A percentile compares a stretch with the other conserved stretches of the same genome.
These are phyloP conservation scores for Copromyces sp. DNA, from an alignment of 495 filamentous ascomycete species.

Conservation along the genomic window DNA sequence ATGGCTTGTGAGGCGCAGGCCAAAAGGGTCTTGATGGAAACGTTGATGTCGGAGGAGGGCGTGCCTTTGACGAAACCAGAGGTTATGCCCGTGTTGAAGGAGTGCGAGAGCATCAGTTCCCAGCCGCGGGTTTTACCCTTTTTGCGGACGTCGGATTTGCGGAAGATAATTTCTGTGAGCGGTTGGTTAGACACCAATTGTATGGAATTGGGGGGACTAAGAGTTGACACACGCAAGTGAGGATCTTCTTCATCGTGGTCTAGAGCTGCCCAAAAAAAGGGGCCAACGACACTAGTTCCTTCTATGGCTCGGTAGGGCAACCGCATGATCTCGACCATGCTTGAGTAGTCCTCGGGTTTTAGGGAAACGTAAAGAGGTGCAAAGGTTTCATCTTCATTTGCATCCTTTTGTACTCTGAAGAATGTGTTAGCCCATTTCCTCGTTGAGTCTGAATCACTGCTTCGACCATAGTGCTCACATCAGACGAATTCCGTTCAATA, in stretches of 20 bases:
- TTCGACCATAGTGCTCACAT: constrained; percentile 26
- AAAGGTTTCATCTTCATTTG: constrained; percentile 41
- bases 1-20: constrained; percentile 33
- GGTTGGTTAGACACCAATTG: not conserved
- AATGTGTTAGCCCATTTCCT: not conserved
- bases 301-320: constrained; percentile 45
- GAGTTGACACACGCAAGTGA: constrained; percentile 34
- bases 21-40: constrained; percentile 34
- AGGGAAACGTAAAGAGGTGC: constrained; percentile 37
- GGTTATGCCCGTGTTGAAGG: constrained; percentile 39
- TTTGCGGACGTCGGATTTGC: constrained; percentile 48
- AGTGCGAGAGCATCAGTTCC: constrained; percentile 49
- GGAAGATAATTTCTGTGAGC: constrained; percentile 39
- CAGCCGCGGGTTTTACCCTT: constrained; percentile 47
- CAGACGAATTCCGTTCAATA: constrained; percentile 36
- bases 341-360: constrained; percentile 27
- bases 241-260: constrained; percentile 41
- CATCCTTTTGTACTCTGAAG: constrained; percentile 41
- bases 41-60: constrained; percentile 35
- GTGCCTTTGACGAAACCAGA: constrained; percentile 47
- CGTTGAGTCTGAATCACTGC: not conserved
- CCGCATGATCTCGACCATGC: constrained; percentile 31
- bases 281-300: constrained; percentile 40
- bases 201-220: not conserved
- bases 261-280: constrained; percentile 46